Percentiles rank a stretch among this genome's conserved stretches.
These are phyloP conservation scores for Debaryomyces tyrocola DNA, from an alignment of 805 yeast genomes.

Conservation along the genomic window DNA sequence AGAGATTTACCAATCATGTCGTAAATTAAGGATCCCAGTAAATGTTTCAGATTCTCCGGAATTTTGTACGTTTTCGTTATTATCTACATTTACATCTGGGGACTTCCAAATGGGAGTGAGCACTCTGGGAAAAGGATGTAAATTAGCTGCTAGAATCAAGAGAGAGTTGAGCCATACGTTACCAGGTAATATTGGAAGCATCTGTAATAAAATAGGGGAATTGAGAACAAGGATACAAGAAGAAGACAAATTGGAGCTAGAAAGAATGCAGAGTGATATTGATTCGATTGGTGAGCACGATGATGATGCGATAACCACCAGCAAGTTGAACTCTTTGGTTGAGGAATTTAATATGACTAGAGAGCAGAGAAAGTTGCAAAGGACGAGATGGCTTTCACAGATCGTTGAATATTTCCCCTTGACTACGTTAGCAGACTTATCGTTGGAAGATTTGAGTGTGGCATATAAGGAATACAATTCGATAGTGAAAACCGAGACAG, in stretches of 20 bases:
- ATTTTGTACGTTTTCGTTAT: constrained; percentile 69
- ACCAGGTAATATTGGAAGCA: constrained; percentile 68
- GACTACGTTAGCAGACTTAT: constrained; percentile 55
- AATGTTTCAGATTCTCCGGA: constrained; percentile 76
- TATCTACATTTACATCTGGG: constrained; percentile 71
- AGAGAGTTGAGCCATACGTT: constrained; percentile 66
- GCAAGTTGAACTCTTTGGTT: constrained; percentile 60
- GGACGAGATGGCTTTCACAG: constrained; percentile 85
- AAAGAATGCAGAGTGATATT: constrained; percentile 15
- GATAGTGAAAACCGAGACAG: neutral
- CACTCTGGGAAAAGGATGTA: constrained; percentile 88
- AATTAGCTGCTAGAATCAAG: constrained; percentile 75
- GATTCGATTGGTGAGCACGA: constrained; percentile 54
- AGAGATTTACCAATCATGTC: constrained; percentile 52
- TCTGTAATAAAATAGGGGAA: constrained; percentile 68
- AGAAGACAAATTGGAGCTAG: constrained; percentile 43
- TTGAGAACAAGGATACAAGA: constrained; percentile 56
- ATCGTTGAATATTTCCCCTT: constrained; percentile 90
- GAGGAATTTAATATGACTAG: constrained; percentile 57
- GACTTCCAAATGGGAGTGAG: constrained; percentile 79
- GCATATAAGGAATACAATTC: constrained; percentile 30
- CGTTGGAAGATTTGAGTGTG: constrained; percentile 55
- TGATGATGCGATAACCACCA: constrained; percentile 67
- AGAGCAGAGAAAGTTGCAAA: constrained; percentile 51
- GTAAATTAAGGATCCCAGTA: constrained; percentile 70